A percentile compares a stretch with the other conserved stretches of the same genome.
These are phyloP conservation scores for Debaryomyces udenii DNA, from an alignment of 1,139 yeast genomes.

Conservation along the genomic window DNA sequence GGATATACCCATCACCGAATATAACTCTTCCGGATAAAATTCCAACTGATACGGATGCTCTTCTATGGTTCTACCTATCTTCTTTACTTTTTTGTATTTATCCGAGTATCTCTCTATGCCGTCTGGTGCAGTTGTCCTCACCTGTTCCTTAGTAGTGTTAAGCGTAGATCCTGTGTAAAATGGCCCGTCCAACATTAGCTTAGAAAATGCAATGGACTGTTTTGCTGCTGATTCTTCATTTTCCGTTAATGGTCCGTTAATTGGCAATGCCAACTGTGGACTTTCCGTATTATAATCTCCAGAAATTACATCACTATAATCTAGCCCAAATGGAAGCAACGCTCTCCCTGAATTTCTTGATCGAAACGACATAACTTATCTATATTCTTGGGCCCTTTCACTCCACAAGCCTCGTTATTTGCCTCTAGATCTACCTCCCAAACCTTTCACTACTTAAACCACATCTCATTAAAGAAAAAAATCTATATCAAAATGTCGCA, in stretches of 20 bases:
- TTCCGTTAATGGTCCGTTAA: slow-evolving; percentile 62
- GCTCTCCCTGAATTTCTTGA: slow-evolving; percentile 29
- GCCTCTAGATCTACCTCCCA: neutral
- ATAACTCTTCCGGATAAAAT: slow-evolving; percentile 80
- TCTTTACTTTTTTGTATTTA: slow-evolving; percentile 68
- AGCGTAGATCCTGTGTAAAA: slow-evolving; percentile 66
- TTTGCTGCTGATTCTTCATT: slow-evolving; percentile 64
- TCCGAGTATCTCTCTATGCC: slow-evolving; percentile 79
- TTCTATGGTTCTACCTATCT: slow-evolving; percentile 74
- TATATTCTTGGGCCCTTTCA: no score
- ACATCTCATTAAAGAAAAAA: slow-evolving; percentile 6
- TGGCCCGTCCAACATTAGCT: slow-evolving; percentile 70
- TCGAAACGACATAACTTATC: slow-evolving; percentile 29
- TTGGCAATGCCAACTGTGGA: slow-evolving; percentile 58
- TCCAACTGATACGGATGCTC: slow-evolving; percentile 79
- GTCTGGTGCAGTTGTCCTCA: slow-evolving; percentile 34
- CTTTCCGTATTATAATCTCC: slow-evolving; percentile 35
- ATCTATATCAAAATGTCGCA: slow-evolving; percentile 7
- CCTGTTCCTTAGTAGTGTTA: slow-evolving; percentile 25
- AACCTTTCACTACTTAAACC: neutral
- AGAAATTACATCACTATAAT: slow-evolving; percentile 57
- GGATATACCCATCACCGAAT: slow-evolving; percentile 71
- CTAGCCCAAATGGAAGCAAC: slow-evolving; percentile 68
- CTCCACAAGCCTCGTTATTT: neutral
- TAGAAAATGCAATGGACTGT: slow-evolving; percentile 62